Evolutionary conservation across 148 eudicot species (phyloP).

Genomic region (Nepenthes mirabilis): DNA sequence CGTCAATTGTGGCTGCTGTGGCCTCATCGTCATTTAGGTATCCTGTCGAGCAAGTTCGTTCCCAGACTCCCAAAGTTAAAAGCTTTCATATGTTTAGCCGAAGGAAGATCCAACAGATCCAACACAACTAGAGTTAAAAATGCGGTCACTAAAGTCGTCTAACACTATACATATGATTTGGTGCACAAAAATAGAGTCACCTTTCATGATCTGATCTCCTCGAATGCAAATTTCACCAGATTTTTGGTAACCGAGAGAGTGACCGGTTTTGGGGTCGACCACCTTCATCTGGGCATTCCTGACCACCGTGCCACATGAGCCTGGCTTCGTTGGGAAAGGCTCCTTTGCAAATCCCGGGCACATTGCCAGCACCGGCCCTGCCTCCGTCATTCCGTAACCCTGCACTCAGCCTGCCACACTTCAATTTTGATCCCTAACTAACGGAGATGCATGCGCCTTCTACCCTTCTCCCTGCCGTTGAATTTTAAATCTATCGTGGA

Average conservation of each 20-base stretch:
- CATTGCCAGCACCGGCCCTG: conserved; percentile 86
- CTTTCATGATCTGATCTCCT: conserved; percentile 97
- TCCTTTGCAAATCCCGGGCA: conserved; percentile 78
- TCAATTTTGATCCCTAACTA: no score
- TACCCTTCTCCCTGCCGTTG: no score
- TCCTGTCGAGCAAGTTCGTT: conserved; percentile 22
- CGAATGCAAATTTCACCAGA: conserved; percentile 86
- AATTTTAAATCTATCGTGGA: no score
- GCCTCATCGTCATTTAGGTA: conserved; percentile 69
- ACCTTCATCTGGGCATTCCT: conserved; percentile 92
- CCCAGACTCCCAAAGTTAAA: no score
- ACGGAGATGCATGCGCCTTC: no score
- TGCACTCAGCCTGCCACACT: conserved; percentile 7
- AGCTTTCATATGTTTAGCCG: no score
- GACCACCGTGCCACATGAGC: conserved; percentile 81
- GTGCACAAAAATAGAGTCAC: conserved; percentile 11
- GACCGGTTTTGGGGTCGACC: conserved; percentile 50
- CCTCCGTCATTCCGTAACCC: conserved; percentile 99
- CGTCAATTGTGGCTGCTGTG: conserved; percentile 61
- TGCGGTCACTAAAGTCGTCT: no score
- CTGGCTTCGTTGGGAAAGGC: conserved; percentile 65
- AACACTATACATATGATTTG: no score
- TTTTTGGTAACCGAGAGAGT: conserved; percentile 49
- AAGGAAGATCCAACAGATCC: no score
- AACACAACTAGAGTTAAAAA: no score